Conservation (phyloP, 2,329 filamentous ascomycete species). For the Sarocladium kiliense region DNA sequence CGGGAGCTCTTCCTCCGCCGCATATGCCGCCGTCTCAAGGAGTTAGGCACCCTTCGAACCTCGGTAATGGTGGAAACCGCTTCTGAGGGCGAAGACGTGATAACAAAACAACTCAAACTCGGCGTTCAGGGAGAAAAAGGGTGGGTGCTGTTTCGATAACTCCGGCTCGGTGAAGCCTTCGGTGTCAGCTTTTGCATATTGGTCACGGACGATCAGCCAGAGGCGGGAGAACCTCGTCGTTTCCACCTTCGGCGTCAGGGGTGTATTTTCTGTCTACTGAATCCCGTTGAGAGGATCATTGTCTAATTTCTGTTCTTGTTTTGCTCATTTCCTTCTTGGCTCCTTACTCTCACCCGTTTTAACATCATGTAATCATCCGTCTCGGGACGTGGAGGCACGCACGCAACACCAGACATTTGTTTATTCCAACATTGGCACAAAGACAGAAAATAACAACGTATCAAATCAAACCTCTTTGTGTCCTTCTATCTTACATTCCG, state of each 20-base stretch:
- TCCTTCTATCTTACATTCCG: too few relatives aligned
- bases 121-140: not conserved
- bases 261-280: not conserved
- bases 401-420: not conserved
- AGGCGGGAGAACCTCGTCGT: not conserved
- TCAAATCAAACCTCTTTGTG: not conserved
- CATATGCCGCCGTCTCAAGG: conserved; percentile 26
- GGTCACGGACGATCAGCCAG: not conserved
- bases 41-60: conserved; percentile 15
- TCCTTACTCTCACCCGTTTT: not conserved
- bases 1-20: conserved; percentile 42
- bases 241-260: not conserved
- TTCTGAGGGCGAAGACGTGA: conserved; percentile 3
- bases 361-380: conserved; percentile 2
- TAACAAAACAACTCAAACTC: not conserved
- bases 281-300: not conserved
- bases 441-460: not conserved
- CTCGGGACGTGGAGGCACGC: not conserved
- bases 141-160: not conserved
- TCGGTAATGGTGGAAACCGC: conserved; percentile 9
- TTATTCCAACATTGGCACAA: not conserved
- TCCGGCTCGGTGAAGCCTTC: not conserved
- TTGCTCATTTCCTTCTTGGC: not conserved
- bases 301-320: not conserved
- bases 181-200: conserved; percentile 1